Percentiles rank a stretch among this genome's conserved stretches.
phyloP scores from a whole-genome alignment of 1,284 basidiomycete genomes.

The Athelia psychrophila region DNA sequence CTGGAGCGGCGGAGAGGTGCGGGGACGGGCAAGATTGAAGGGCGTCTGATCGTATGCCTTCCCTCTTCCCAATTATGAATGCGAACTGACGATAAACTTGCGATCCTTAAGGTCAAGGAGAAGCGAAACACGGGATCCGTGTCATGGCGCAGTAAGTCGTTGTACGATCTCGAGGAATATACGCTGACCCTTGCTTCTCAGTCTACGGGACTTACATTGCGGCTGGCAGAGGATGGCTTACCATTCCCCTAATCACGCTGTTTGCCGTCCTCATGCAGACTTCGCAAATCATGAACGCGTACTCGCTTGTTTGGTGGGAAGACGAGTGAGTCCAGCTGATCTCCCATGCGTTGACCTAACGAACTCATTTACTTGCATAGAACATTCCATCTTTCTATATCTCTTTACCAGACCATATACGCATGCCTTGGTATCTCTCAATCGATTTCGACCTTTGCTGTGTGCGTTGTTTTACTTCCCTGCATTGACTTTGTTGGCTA shows the following conservation, averaged over 20 bases:
- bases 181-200: constrained; percentile 19
- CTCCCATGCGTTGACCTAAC: neutral
- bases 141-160: constrained; percentile 43
- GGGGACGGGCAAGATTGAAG: constrained; percentile 63
- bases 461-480: constrained; percentile 32
- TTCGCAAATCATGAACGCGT: constrained; percentile 49
- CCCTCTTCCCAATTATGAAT: no score
- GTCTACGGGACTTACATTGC: constrained; percentile 71
- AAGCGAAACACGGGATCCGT: constrained; percentile 66
- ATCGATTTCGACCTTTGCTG: constrained; percentile 61
- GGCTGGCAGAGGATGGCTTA: constrained; percentile 59
- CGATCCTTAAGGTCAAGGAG: constrained; percentile 39
- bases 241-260: constrained; percentile 55
- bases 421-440: constrained; percentile 59
- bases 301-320: constrained; percentile 75
- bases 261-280: constrained; percentile 65
- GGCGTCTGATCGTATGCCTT: constrained; percentile 43
- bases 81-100: no score
- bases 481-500: constrained; percentile 5
- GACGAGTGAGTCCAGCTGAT: constrained; percentile 44
- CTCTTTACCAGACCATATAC: constrained; percentile 74
- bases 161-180: neutral
- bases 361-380: constrained; percentile 25
- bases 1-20: constrained; percentile 39
- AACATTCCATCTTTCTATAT: constrained; percentile 44